These are phyloP conservation scores for Spergularia marina DNA, from an alignment of 148 eudicot species.

Conservation along the genomic window DNA sequence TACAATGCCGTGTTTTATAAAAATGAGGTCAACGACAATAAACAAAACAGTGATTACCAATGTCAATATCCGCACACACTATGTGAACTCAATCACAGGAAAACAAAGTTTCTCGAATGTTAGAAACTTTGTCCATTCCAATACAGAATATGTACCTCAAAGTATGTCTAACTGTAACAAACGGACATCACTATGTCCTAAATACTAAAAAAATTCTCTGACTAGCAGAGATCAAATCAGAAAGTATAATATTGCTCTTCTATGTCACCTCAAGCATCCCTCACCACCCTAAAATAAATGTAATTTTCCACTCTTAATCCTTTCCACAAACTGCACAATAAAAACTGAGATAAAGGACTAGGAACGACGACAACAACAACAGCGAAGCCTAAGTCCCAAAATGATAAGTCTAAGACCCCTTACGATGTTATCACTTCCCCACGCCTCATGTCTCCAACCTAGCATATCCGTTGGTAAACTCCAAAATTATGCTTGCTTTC, in stretches of 20 bases:
- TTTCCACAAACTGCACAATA: too few species aligned
- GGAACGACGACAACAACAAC: too few species aligned
- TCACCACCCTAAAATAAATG: too few species aligned
- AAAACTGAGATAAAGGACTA: too few species aligned
- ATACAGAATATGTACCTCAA: neutral
- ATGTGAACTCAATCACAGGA: neutral
- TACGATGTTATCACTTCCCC: too few species aligned
- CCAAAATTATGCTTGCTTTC: too few species aligned
- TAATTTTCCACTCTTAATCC: too few species aligned
- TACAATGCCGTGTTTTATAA: neutral
- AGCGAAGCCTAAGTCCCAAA: too few species aligned
- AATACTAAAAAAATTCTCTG: neutral
- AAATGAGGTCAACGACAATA: neutral
- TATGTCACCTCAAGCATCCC: too few species aligned
- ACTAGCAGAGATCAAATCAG: neutral
- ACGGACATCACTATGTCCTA: neutral
- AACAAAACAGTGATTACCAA: neutral
- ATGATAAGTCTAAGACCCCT: too few species aligned
- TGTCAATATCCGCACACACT: neutral
- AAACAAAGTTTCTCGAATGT: neutral
- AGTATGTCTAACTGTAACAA: neutral
- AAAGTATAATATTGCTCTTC: neutral
- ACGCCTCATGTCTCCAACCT: too few species aligned
- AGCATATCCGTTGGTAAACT: too few species aligned
- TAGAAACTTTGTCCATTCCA: neutral